phyloP scores from a whole-genome alignment of 768 basidiomycete species.

The Udeniomyces megalosporus region DNA sequence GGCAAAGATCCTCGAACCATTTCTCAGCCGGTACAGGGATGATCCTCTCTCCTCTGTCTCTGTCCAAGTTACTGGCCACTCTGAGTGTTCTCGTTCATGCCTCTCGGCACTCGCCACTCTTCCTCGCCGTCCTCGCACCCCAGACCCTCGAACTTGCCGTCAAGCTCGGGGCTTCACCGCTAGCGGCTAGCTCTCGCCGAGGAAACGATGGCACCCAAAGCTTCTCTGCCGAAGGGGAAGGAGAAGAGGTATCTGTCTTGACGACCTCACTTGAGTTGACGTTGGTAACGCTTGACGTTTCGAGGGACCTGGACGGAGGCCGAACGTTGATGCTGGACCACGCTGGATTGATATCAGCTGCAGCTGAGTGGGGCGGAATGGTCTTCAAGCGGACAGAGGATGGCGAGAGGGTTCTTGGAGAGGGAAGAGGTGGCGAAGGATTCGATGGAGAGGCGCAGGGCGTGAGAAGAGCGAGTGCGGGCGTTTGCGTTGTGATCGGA shows the following conservation, averaged over 20 bases:
- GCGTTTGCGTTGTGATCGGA: conserved; percentile 1
- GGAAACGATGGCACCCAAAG: conserved; percentile 25
- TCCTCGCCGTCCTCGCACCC: conserved; percentile 64
- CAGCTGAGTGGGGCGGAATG: conserved; percentile 63
- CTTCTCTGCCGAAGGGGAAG: conserved; percentile 21
- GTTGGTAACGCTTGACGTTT: conserved; percentile 57
- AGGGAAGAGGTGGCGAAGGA: conserved; percentile 44
- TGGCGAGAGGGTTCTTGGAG: conserved; percentile 39
- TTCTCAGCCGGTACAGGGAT: conserved; percentile 63
- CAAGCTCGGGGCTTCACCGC: conserved; percentile 47
- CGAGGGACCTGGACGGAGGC: conserved; percentile 61
- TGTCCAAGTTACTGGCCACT: conserved; percentile 60
- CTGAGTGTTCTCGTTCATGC: conserved; percentile 68
- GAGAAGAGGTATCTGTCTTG: conserved; percentile 44
- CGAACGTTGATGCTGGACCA: conserved; percentile 58
- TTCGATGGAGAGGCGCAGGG: conserved; percentile 27
- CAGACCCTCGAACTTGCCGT: conserved; percentile 69
- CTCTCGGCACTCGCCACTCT: conserved; percentile 60
- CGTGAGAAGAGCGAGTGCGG: conserved; percentile 24
- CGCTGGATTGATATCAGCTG: conserved; percentile 48
- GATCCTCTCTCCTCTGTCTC: conserved; percentile 58
- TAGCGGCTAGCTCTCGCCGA: conserved; percentile 26
- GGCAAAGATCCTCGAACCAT: conserved; percentile 39
- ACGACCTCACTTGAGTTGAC: conserved; percentile 61
- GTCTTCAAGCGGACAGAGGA: conserved; percentile 51